phyloP scores from a whole-genome alignment of 495 filamentous ascomycete genomes.

The Penicillium antarcticum region DNA sequence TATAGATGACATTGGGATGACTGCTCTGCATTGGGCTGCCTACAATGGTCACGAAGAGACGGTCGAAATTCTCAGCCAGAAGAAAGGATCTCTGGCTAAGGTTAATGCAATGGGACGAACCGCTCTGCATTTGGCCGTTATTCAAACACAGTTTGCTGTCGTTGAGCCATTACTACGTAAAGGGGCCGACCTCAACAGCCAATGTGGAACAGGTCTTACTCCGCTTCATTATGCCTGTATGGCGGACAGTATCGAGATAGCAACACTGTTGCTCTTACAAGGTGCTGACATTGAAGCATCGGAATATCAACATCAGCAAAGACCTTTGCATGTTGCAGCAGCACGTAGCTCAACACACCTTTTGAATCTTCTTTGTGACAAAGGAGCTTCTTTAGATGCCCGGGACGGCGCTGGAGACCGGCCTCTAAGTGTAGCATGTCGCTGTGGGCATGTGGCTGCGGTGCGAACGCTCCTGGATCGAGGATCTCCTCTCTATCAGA shows the following conservation, averaged over 20 bases:
- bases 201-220: slow-evolving; percentile 29
- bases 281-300: slow-evolving; percentile 40
- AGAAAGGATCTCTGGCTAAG: slow-evolving; percentile 23
- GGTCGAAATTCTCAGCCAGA: slow-evolving; percentile 32
- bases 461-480: slow-evolving; percentile 36
- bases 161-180: slow-evolving; percentile 37
- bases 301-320: slow-evolving; percentile 21
- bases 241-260: slow-evolving; percentile 30
- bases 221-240: slow-evolving; percentile 48
- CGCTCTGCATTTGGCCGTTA: slow-evolving; percentile 40
- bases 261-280: slow-evolving; percentile 34
- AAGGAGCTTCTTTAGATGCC: slow-evolving; percentile 35
- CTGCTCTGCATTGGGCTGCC: slow-evolving; percentile 44
- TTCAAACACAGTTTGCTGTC: slow-evolving; percentile 37
- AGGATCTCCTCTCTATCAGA: slow-evolving; percentile 31
- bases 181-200: slow-evolving; percentile 19
- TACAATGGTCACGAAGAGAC: slow-evolving; percentile 42
- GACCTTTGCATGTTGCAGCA: slow-evolving; percentile 42
- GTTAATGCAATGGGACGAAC: slow-evolving; percentile 33
- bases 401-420: slow-evolving; percentile 38
- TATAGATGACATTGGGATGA: slow-evolving; percentile 38
- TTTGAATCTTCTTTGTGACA: slow-evolving; percentile 35
- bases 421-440: slow-evolving; percentile 34
- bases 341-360: slow-evolving; percentile 26
- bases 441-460: slow-evolving; percentile 32